Base-by-base conservation (phyloP, 192 early-diverging fungal species). In the Backusella sp. region DNA sequence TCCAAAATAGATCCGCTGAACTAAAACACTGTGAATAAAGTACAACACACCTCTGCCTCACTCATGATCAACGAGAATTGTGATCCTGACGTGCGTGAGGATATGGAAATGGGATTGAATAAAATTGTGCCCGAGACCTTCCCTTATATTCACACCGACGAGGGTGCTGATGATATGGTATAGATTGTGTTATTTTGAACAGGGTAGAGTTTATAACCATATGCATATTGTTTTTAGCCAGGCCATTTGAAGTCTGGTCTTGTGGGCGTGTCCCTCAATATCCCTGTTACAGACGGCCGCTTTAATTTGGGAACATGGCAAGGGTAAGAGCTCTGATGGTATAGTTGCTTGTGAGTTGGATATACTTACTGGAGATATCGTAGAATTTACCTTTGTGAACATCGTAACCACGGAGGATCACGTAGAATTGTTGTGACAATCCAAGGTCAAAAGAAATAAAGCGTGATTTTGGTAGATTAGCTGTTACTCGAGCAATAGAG, bases 31-130 rank as follows among this genome's bases (percentile, higher is more conserved):
- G 37, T 39, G 37, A 39, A 39, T 39, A 69, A 84, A 86, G 88
- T 98, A 37, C 93, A 96, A 79, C 96, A 98, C 76, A 98, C 95
- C 0, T 95, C 93, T 17, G 96, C 96, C 0, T 96, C 96, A 0
- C 79, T 98, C 12, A 93, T 92, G 52, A 73, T 98, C 35, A 97
- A 97, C 77, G 96, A 98, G 79, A 96, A 96, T 76, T 91, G 84
- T 34, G 95, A 94, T 81, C 84, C 88, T 12, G 88, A 88, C 74
- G 80, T 96, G 15, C 83, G 95, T 12, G 83, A 79, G 0, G 96
- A 98, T 75, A 92, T 97, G 92, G 91, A 94, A 35, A 95, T 94
- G 92, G 91, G 89, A 14, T 79, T 96, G 52, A 92, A 97, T 76
- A 87, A 88, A 46, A 83, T 97, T 37, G 95, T 90, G 1, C 95